Evolutionary conservation across 164 flowering plant genomes (phyloP), one percentile per base, ranked within the genome.

Genomic region (Magnolia kwangsiensis): DNA sequence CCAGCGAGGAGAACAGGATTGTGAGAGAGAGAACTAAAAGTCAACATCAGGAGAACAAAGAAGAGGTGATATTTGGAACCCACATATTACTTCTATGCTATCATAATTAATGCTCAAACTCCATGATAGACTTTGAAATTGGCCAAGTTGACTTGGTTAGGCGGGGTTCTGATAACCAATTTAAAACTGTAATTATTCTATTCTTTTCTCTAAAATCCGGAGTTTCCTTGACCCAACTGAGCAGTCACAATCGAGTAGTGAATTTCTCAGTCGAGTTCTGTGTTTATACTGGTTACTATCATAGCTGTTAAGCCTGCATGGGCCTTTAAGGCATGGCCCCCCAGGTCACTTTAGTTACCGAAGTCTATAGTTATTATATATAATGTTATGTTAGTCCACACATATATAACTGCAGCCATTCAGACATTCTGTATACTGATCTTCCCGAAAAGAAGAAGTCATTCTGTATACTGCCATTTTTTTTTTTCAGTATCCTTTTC

Each of bases 31-130:
- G 90, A 76, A 88, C 92, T 8, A 88, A 86, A 78, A 65, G 74
- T 78, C 92, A 90, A 21, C 91, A 92, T 67, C 89, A 91, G 45
- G 86, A 93, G 75, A 90, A 85, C 81, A 87, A 83, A 74, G 94
- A 92, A 83, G 93, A 90, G 98, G 98, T 93, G 49, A 70, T 27
- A 19, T 19, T 64, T 64, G 10, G 67, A 64, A 64, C 21, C 21
- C 21, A 8, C 74, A 51, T 6, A 21, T 74, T 37, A 37, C 7
- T 37, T 50, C 45, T 55, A 23, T 23, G 8, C 21, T 74, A 55
- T 66, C 59, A 51, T 51, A 51, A 23, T 27, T 19, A 29, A 51
- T 63, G 75, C 55, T 2, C 59, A 50, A 63, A 72, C 7, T 72
- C 20, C 55, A 21, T 74, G 14, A 11, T 1, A 49, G 16, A 50